Percentiles rank a stretch among this genome's conserved stretches.
Conservation (phyloP, 257 asterid species). For the Galeopsis tetrahit region DNA sequence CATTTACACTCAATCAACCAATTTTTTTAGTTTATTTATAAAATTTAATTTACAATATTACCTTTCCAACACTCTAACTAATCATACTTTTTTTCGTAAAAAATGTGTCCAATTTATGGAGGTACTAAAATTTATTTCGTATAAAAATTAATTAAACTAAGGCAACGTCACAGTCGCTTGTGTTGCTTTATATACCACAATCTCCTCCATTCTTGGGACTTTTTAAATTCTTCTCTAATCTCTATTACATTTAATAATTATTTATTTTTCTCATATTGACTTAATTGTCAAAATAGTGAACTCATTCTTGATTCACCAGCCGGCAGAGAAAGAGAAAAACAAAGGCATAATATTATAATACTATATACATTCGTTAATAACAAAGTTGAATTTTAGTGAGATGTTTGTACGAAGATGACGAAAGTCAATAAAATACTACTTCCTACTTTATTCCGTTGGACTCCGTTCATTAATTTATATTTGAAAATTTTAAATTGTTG, state of each 20-base stretch:
- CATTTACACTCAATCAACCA: no score
- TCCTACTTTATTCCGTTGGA: not conserved
- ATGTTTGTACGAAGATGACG: slow-evolving; percentile 1
- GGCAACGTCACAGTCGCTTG: not conserved
- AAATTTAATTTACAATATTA: no score
- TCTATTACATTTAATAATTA: not conserved
- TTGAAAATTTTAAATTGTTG: slow-evolving; percentile 7
- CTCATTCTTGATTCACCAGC: not conserved
- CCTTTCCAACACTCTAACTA: no score
- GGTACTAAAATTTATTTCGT: no score
- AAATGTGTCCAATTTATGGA: no score
- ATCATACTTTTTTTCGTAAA: no score
- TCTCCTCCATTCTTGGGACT: slow-evolving; percentile 11
- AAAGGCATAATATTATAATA: no score
- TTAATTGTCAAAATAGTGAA: not conserved
- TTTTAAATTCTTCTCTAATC: not conserved
- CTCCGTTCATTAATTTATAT: slow-evolving; percentile 6
- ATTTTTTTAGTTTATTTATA: no score
- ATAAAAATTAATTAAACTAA: not conserved
- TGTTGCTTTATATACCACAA: not conserved
- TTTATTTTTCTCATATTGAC: not conserved
- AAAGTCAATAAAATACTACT: slow-evolving; percentile 13
- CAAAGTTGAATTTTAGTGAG: slow-evolving; percentile 19
- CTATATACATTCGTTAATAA: not conserved
- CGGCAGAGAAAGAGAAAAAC: no score